Evolutionary conservation across 768 basidiomycete species (phyloP), one percentile per base, ranked within the genome.

Genomic region (Hortiboletus flavorubellus): DNA sequence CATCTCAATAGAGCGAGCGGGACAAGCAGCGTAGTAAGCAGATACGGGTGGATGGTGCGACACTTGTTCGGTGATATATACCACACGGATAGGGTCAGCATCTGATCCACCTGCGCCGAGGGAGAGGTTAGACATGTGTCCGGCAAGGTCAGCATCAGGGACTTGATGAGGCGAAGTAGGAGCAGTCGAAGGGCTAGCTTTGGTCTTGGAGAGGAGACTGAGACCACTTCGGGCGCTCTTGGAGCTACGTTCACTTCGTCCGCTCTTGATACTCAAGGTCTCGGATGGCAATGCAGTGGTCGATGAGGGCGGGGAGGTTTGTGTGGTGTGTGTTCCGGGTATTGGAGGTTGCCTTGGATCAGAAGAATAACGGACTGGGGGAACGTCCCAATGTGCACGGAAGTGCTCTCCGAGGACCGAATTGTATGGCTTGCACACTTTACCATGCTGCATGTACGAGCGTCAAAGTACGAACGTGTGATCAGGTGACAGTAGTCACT

Each of bases 31-130:
- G 59, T 84, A 86, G 66, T 85, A 96, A 1, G 89, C 85, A 1
- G 93, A 96, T 31, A 98, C 83, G 3, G 97, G 97, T 0, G 97
- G 97, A 65, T 99, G 97, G 73, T 99, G 97, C 2, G 91, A 97
- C 45, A 98, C 86, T 72, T 97, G 95, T 70, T 97, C 95, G 14
- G 93, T 96, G 45, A 95, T 72, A 70, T 83, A 96, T 7, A 84
- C 81, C 42, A 95, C 83, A 34, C 92, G 87, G 15, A 84, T 70
- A 47, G 73, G 69, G 6, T 70, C 70, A 38, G 73, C 59, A 3
- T 67, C 66, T 1, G 70, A 68, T 9, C 37, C 68, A 38, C 64
- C 71, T 46, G 72, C 69, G 34, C 66, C 73, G 34, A 91, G 77
- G 63, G 77, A 84, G 43, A 88, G 80, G 51, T 76, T 82, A 16